Conservation (phyloP, 2,329 filamentous ascomycete genomes). For the Paradendryphiella salina region DNA sequence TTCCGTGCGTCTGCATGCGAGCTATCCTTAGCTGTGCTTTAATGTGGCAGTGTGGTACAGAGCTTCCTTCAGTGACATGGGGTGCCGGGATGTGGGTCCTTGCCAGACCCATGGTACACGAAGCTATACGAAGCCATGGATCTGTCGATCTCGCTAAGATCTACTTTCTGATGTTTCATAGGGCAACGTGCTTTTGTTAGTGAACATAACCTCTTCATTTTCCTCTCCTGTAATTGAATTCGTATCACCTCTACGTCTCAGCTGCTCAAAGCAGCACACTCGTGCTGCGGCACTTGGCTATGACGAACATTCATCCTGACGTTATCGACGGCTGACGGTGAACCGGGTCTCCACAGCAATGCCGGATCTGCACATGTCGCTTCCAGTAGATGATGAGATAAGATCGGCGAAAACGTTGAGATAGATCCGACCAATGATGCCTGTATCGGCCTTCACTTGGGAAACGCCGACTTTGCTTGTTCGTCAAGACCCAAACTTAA, state of each 20-base stretch:
- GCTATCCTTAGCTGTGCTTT: conserved; percentile 9
- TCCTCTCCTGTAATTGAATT: conserved; percentile 4
- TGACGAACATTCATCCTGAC: conserved; percentile 11
- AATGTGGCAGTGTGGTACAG: conserved; percentile 10
- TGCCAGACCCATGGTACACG: conserved; percentile 3
- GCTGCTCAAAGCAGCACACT: neutral
- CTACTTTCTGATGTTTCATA: neutral
- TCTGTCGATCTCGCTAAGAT: conserved; percentile 1
- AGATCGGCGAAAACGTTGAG: conserved; percentile 18
- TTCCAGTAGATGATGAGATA: conserved; percentile 12
- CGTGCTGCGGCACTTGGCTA: conserved; percentile 5
- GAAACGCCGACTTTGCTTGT: conserved; percentile 3
- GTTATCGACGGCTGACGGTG: conserved; percentile 14
- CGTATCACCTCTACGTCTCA: neutral
- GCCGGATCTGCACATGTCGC: conserved; percentile 19
- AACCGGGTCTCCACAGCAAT: conserved; percentile 32
- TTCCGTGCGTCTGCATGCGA: conserved; percentile 12
- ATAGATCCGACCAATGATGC: conserved; percentile 18
- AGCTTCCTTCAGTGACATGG: conserved; percentile 19
- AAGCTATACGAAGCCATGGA: conserved; percentile 1
- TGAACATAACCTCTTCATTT: conserved; percentile 5
- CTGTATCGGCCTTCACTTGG: conserved; percentile 7
- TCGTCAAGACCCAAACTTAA: neutral
- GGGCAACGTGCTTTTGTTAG: neutral
- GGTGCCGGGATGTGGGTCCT: conserved; percentile 15